phyloP scores from a whole-genome alignment of 2,329 filamentous ascomycete species.

The Salinomyces thailandicus region DNA sequence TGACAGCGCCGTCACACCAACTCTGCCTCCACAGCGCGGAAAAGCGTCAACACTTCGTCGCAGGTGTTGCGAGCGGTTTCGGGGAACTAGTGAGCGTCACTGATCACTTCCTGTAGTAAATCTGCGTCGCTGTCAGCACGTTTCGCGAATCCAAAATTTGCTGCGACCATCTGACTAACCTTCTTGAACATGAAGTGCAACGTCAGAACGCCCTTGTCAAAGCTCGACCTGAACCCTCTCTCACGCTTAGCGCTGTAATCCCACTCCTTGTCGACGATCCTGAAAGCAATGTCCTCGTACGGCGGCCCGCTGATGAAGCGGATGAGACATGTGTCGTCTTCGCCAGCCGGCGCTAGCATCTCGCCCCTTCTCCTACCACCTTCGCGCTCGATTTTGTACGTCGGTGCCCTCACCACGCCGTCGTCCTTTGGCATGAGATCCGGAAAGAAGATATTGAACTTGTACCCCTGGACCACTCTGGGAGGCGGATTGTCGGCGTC shows the following conservation, averaged over 20 bases:
- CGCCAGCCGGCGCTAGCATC: conserved; percentile 83
- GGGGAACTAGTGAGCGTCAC: no score
- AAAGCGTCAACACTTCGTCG: no score
- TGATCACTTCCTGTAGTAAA: conserved; percentile 1
- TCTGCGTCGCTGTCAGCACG: neutral
- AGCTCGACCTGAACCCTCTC: conserved; percentile 88
- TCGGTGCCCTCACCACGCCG: conserved; percentile 69
- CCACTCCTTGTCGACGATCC: conserved; percentile 98
- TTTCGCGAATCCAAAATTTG: no score
- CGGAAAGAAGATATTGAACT: conserved; percentile 99
- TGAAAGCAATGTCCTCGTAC: conserved; percentile 93
- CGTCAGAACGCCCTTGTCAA: conserved; percentile 76
- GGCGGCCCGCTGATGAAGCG: conserved; percentile 90
- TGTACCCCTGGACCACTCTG: conserved; percentile 97
- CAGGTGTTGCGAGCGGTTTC: no score
- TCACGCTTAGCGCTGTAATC: conserved; percentile 95
- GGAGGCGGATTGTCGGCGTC: conserved; percentile 96
- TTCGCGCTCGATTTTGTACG: conserved; percentile 90
- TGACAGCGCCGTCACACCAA: no score
- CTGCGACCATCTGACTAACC: conserved; percentile 13
- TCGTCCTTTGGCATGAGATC: conserved; percentile 72
- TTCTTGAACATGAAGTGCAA: conserved; percentile 97
- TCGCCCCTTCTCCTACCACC: conserved; percentile 81
- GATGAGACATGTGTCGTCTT: conserved; percentile 94
- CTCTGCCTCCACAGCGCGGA: no score